Evolutionary conservation across 495 filamentous ascomycete genomes (phyloP).

Genomic region (Penicillium lividum): DNA sequence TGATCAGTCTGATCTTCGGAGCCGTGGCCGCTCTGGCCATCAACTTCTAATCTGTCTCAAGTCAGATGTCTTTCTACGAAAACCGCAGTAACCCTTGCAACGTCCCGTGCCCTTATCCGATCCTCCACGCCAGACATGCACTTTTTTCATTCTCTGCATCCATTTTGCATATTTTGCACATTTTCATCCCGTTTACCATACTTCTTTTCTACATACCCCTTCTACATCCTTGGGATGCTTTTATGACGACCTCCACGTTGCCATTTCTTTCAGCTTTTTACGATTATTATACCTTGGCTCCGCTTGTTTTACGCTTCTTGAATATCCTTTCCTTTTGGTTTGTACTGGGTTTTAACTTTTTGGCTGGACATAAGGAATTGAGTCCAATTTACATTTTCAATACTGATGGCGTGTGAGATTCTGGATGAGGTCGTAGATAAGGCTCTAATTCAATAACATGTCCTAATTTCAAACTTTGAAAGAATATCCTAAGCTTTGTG

Average conservation of each 20-base stretch:
- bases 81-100: not conserved
- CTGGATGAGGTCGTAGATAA: conserved; percentile 2
- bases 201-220: conserved; percentile 23
- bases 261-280: conserved; percentile 22
- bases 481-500: too few species aligned
- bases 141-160: conserved; percentile 12
- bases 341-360: conserved; percentile 23
- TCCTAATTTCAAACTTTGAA: too few species aligned
- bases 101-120: not conserved
- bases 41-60: conserved; percentile 21
- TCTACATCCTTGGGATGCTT: conserved; percentile 15
- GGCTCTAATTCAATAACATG: not conserved
- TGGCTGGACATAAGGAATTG: conserved; percentile 21
- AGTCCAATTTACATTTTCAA: conserved; percentile 12
- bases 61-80: conserved; percentile 11
- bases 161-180: conserved; percentile 5
- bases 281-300: conserved; percentile 31
- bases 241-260: conserved; percentile 31
- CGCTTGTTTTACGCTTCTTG: conserved; percentile 27
- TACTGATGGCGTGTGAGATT: conserved; percentile 3
- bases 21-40: conserved; percentile 31
- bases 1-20: conserved; percentile 30
- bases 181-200: conserved; percentile 1
- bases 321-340: conserved; percentile 28
- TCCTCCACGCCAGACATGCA: conserved; percentile 15